Evolutionary conservation across 352 stramenopile genomes (phyloP), one percentile per base, ranked within the genome.

Genomic region (Phytopythium oedochilum): DNA sequence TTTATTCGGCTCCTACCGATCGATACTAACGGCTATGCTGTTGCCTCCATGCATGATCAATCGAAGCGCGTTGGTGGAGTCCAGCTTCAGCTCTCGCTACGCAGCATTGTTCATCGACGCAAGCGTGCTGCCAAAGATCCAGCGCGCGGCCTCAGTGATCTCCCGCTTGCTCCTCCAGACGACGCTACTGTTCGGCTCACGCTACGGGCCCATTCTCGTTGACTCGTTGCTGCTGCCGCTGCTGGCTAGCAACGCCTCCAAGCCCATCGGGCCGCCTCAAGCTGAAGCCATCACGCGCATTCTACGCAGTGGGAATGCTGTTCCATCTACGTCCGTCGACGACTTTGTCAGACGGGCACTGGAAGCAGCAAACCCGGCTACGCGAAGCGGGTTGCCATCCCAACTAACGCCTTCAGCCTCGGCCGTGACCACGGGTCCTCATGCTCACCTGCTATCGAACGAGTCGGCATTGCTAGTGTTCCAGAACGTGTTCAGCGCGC

Each of bases 41-140:
- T 2, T 11, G 28, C 20, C 17, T 66, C 36, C 25, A 31, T 47
- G 9, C 8, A 43, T 25, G 52, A 29, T 9, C 34, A 29, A 26
- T 3, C 22, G 11, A 25, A 92, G 75, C 36, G 60, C 65, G 9
- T 53, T 92, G 10, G 70, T 89, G 38, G 73, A 84, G 12, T 72
- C 73, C 18, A 89, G 78, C 39, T 89, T 79, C 73, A 89, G 82
- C 40, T 87, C 78, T 18, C 75, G 72, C 12, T 88, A 89, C 57
- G 78, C 82, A 3, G 62, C 64, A 0, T 63, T 86, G 22, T 92
- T 84, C 36, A 57, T 92, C 11, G 61, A 76, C 40, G 70, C 75
- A 6, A 81, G 63, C 32, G 55, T 92, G 10, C 53, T 85, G 26
- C 78, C 82, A 1, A 86, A 82, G 45, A 79, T 92, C 29, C 61